Evolutionary conservation across 768 basidiomycete genomes (phyloP).

Genomic region (Boletales sp.): DNA sequence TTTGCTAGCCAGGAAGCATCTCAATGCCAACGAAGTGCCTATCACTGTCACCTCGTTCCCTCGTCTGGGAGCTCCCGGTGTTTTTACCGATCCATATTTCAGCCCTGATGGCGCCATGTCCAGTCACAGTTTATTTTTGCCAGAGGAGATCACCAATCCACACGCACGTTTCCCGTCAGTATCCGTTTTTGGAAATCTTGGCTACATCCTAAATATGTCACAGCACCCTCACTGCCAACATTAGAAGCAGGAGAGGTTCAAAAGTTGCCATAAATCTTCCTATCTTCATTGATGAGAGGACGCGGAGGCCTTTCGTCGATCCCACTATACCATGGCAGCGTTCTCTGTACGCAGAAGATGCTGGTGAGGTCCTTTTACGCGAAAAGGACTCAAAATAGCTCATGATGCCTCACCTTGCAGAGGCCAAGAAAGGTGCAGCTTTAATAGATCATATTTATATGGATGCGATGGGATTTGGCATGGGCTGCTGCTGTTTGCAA

Average conservation of each 20-base stretch:
- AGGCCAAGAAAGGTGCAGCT: constrained; percentile 89
- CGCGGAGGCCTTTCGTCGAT: constrained; percentile 87
- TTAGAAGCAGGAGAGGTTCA: constrained; percentile 82
- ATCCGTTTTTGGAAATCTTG: constrained; percentile 7
- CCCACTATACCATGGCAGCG: constrained; percentile 90
- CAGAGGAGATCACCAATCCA: constrained; percentile 94
- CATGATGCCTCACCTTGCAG: constrained; percentile 34
- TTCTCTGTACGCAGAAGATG: constrained; percentile 77
- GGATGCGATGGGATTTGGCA: constrained; percentile 99
- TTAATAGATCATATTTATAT: constrained; percentile 90
- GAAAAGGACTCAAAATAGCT: constrained; percentile 8
- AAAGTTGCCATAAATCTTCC: constrained; percentile 97
- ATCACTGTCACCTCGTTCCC: constrained; percentile 96
- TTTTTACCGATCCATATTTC: constrained; percentile 89
- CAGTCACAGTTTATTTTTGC: constrained; percentile 91
- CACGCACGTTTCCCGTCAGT: constrained; percentile 98
- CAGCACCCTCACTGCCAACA: constrained; percentile 96
- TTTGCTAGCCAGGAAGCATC: constrained; percentile 74
- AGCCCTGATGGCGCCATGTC: constrained; percentile 74
- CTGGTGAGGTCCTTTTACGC: constrained; percentile 48
- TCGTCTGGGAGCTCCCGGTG: constrained; percentile 82
- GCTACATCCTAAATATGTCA: constrained; percentile 13
- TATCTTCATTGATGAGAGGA: constrained; percentile 82
- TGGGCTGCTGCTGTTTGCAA: constrained; percentile 98
- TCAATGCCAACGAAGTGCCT: constrained; percentile 84